Percentiles rank a stretch among this genome's conserved stretches.
phyloP scores from a whole-genome alignment of 176 grass and related monocot genomes.

The Carex kokanica region DNA sequence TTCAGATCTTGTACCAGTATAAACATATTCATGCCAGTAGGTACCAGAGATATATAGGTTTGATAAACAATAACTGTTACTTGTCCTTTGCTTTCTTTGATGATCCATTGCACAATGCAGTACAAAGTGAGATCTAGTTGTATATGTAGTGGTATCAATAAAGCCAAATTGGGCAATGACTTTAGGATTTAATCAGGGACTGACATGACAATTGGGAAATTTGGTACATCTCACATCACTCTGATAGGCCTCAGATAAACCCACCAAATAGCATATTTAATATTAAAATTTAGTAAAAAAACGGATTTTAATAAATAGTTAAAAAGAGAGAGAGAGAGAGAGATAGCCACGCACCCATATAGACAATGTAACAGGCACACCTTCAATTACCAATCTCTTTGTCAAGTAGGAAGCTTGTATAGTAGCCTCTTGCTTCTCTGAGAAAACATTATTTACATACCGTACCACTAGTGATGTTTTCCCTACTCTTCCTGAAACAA shows the following conservation, averaged over 20 bases:
- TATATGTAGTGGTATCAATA: background rate
- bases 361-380: slow-evolving; percentile 77
- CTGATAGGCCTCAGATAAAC: background rate
- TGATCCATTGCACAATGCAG: background rate
- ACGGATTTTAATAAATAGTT: background rate
- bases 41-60: background rate
- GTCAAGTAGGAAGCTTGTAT: slow-evolving; percentile 77
- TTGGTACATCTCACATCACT: background rate
- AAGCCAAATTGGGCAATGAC: background rate
- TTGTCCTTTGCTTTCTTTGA: background rate
- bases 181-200: background rate
- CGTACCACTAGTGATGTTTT: slow-evolving; percentile 75
- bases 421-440: slow-evolving; percentile 76
- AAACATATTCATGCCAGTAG: background rate
- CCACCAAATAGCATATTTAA: background rate
- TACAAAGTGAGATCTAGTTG: background rate
- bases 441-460: slow-evolving; percentile 79
- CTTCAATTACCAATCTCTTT: slow-evolving; percentile 66
- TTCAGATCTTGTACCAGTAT: background rate
- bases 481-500: slow-evolving; percentile 56
- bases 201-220: background rate
- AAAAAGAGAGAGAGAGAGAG: slow-evolving; percentile 8
- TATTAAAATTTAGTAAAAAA: background rate
- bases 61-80: background rate
- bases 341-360: slow-evolving; percentile 71